These are phyloP conservation scores for Penicillium griseofulvum DNA, from an alignment of 2,329 filamentous ascomycete genomes.

Conservation along the genomic window DNA sequence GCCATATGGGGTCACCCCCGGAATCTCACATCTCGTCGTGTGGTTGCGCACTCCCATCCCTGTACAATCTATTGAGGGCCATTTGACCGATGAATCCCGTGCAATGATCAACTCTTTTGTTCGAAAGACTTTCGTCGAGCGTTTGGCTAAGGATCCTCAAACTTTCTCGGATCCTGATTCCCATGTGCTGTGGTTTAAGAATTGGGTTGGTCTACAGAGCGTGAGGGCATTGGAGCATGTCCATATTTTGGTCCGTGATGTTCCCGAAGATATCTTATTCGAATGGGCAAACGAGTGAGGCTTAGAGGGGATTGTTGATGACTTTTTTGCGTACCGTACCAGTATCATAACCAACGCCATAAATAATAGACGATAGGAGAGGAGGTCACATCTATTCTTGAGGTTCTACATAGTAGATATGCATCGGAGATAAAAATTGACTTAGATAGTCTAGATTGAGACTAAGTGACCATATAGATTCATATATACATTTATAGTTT, in stretches of 20 bases:
- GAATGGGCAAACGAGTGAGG: conserved; percentile 45
- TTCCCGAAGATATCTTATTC: conserved; percentile 43
- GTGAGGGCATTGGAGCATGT: conserved; percentile 59
- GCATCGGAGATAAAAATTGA: too few relatives aligned
- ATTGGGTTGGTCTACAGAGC: conserved; percentile 60
- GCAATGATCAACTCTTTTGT: conserved; percentile 52
- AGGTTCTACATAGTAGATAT: too few relatives aligned
- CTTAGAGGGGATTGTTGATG: neutral
- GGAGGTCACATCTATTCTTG: too few relatives aligned
- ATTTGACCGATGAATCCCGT: conserved; percentile 52
- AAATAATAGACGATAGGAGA: too few relatives aligned
- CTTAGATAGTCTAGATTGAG: too few relatives aligned
- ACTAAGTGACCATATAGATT: too few relatives aligned
- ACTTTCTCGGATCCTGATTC: conserved; percentile 36
- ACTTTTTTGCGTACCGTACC: too few relatives aligned
- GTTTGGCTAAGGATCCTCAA: conserved; percentile 37
- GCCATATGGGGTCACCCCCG: conserved; percentile 58
- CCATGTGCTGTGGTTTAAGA: conserved; percentile 64
- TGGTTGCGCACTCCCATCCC: conserved; percentile 56
- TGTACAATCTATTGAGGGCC: conserved; percentile 46
- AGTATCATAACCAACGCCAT: too few relatives aligned
- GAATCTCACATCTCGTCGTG: conserved; percentile 57
- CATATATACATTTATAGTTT: too few relatives aligned
- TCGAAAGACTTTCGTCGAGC: conserved; percentile 48
- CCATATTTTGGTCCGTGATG: conserved; percentile 53